Evolutionary conservation across 1,284 basidiomycete species (phyloP), one percentile per base, ranked within the genome.

Genomic region (Rhodotorula sp.): DNA sequence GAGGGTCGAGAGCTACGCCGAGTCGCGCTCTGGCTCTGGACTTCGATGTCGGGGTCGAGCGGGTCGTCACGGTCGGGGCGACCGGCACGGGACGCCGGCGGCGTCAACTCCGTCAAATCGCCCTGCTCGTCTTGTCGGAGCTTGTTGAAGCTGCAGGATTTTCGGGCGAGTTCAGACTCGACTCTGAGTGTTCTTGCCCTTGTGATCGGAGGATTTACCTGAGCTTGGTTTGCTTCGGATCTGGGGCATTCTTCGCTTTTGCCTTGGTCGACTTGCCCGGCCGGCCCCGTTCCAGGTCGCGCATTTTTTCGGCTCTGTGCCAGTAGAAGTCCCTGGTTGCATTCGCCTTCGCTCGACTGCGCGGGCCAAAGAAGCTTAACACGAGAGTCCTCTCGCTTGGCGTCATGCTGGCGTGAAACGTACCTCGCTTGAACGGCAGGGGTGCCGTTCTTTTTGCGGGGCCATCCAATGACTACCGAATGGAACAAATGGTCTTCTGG

Each of bases 1-100:
- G 56, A 49, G 30, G n/a, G 29, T 4, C 63, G 64, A 24, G 26
- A 15, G 33, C 62, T 63, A 10, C 53, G 44, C 14, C 62, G 53
- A 18, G 20, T 42, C 22, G 14, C 42, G 8, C 18, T 24, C 24
- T 22, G n/a, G 24, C 26, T 26, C 51, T 49, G 48, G 8, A n/a
- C 48, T 8, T 49, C 48, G 48, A n/a, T 49, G 48, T n/a, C 48
- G 48, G n/a, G 48, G 22, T 49, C 22, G 48, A 6, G 48, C 48
- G 48, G 24, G 20, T 49, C 48, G 18, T 49, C n/a, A 42, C 37
- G 37, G 37, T 12, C 37, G 10, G 37, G 12, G 37, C 37, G 37
- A 42, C 37, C 37, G 37, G 37, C 37, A 12, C 37, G 37, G 37
- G 37, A 12, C 30, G 54, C 30, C 18, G 18, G 54, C 18, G 18